Evolutionary conservation across 306 rosid genomes (phyloP), one percentile per base, ranked within the genome.

Genomic region (Dalbergia oliveri): DNA sequence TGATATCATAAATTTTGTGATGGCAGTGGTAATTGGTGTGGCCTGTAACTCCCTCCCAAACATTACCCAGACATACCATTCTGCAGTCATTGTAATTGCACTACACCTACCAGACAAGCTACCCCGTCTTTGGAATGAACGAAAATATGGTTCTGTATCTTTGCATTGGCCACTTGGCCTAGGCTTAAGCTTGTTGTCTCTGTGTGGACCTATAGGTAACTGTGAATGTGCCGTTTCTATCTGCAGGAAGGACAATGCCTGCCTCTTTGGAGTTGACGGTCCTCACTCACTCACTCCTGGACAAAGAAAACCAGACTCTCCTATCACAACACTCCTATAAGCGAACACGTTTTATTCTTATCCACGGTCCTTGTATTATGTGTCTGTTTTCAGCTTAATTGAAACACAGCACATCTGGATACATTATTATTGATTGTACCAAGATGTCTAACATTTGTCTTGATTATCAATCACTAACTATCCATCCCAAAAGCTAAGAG

Each of bases 41-140:
- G 75, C 77, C 78, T 34, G 81, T 63, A 76, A 86, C 56, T 73
- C 73, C 16, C 56, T 73, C 73, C 16, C 15, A 79, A 80, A 86
- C 81, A 74, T 78, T 23, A 84, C 18, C 34, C 5, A 64, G 82
- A 82, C 87, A 82, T 53, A 72, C 69, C 75, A 50, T 72, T 56
- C 9, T 75, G 82, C 79, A 79, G 70, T 84, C 87, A 85, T 76
- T 76, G 79, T 69, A 83, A 84, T 81, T 87, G 91, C 79, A 77
- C 63, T 69, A 65, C 58, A 86, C 88, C 95, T 57, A 88, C 91
- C 89, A n/a, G 88, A 85, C 92, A 89, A 66, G 66, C 39, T 77
- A 67, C 31, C 74, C 73, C 66, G 14, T 82, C 81, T 76, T 78
- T 71, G 50, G 78, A 73, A 71, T 15, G 37, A 74, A 47, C 66